phyloP scores from a whole-genome alignment of 495 filamentous ascomycete species.

The Aspergillus campestris region DNA sequence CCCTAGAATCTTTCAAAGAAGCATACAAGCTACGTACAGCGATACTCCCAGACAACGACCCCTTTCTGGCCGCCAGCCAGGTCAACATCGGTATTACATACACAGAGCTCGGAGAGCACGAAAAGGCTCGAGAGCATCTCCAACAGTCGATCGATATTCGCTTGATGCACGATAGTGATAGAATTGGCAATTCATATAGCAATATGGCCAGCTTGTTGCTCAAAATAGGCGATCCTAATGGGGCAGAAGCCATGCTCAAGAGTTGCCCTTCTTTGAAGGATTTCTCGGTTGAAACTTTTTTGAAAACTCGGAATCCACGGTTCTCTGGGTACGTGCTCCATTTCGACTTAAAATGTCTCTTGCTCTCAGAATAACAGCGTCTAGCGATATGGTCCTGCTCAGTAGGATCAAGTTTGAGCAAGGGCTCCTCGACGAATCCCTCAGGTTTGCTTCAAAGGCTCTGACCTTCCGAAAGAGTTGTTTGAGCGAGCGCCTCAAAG shows the following conservation, averaged over 20 bases:
- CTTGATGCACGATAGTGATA: slow-evolving; percentile 8
- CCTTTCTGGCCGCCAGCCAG: slow-evolving; percentile 14
- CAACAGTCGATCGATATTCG: slow-evolving; percentile 18
- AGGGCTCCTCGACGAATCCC: not conserved
- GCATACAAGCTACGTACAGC: slow-evolving; percentile 13
- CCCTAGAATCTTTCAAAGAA: slow-evolving; percentile 13
- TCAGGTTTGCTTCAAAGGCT: slow-evolving; percentile 3
- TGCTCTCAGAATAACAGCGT: not conserved
- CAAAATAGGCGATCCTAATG: slow-evolving; percentile 14
- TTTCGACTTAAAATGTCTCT: not conserved
- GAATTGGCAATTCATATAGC: slow-evolving; percentile 23
- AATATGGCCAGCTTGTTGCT: slow-evolving; percentile 19
- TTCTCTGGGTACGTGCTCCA: slow-evolving; percentile 3
- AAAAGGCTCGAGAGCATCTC: slow-evolving; percentile 13
- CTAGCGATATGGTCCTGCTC: slow-evolving; percentile 4
- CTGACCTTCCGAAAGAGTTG: slow-evolving; percentile 1
- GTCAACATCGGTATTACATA: slow-evolving; percentile 18
- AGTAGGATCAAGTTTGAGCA: slow-evolving; percentile 1
- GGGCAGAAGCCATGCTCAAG: slow-evolving; percentile 19
- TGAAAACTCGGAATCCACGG: slow-evolving; percentile 2
- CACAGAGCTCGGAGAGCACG: slow-evolving; percentile 15
- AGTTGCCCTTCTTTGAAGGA: slow-evolving; percentile 18
- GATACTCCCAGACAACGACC: slow-evolving; percentile 6
- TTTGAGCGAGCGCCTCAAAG: slow-evolving; percentile 3
- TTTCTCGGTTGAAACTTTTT: slow-evolving; percentile 17